Conservation (phyloP, 176 grass and related monocot species). For the Calamus simplicifolius region DNA sequence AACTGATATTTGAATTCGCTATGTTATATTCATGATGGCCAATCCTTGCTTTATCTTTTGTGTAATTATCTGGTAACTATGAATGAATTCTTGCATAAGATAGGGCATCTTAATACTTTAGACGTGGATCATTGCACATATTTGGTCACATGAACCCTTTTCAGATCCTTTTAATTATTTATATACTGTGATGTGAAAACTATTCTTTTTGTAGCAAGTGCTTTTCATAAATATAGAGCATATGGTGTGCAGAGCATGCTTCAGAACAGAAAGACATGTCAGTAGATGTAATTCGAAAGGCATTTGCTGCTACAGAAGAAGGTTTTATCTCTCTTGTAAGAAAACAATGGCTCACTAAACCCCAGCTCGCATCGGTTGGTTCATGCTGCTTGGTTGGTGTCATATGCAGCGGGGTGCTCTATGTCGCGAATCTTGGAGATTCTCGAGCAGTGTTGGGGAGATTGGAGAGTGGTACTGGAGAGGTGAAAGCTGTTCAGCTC, state of each 20-base stretch:
- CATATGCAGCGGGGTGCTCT: slow-evolving; percentile 54
- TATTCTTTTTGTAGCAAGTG: slow-evolving; percentile 6
- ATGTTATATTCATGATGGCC: no score
- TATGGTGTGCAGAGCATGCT: slow-evolving; percentile 36
- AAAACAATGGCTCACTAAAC: slow-evolving; percentile 53
- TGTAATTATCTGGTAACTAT: no score
- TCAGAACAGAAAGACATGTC: slow-evolving; percentile 73
- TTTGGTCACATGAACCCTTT: no score
- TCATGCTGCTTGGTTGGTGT: slow-evolving; percentile 76
- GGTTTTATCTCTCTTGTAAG: slow-evolving; percentile 67
- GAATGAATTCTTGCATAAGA: no score
- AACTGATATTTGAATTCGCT: no score
- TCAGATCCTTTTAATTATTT: no score
- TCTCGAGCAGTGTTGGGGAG: slow-evolving; percentile 70
- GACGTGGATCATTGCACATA: no score
- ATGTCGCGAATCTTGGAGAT: slow-evolving; percentile 69
- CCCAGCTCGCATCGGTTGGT: slow-evolving; percentile 78
- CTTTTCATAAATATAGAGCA: background rate
- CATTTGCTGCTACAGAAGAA: slow-evolving; percentile 68
- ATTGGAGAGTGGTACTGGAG: slow-evolving; percentile 61
- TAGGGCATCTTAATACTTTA: no score
- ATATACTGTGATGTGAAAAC: background rate
- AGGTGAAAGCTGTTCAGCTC: slow-evolving; percentile 69
- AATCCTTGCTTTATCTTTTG: no score
- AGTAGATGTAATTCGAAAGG: slow-evolving; percentile 57